Percentiles rank a stretch among this genome's conserved stretches.
These are phyloP conservation scores for Globisporangium nodosum DNA, from an alignment of 352 stramenopile species.

Conservation along the genomic window DNA sequence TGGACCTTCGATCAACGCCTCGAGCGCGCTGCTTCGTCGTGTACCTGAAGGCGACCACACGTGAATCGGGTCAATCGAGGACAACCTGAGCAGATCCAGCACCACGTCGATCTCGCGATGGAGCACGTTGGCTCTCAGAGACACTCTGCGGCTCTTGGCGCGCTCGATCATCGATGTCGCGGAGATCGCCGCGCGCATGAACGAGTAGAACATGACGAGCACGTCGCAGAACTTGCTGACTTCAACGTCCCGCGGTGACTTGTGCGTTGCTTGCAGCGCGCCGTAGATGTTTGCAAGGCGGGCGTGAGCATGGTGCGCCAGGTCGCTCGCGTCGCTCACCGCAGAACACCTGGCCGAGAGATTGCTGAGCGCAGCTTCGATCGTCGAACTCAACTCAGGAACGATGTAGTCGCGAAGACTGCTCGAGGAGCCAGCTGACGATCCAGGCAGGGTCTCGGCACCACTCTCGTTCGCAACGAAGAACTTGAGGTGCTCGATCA, in stretches of 20 bases:
- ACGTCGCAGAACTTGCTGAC: neutral
- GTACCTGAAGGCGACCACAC: neutral
- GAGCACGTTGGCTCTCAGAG: neutral
- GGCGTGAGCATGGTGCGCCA: neutral
- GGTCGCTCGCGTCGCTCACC: neutral
- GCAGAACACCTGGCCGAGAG: neutral
- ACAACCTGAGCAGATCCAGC: neutral
- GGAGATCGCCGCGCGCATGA: neutral
- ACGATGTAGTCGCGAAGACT: slow-evolving; percentile 1
- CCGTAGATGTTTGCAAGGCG: slow-evolving; percentile 2
- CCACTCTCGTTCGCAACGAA: slow-evolving; percentile 1
- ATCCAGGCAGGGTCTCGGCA: neutral
- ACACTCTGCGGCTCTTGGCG: slow-evolving; percentile 1
- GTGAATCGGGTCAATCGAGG: neutral
- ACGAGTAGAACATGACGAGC: neutral
- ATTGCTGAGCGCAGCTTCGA: neutral
- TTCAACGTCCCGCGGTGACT: neutral
- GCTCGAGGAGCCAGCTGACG: neutral
- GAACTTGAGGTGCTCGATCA: slow-evolving; percentile 5
- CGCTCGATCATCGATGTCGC: neutral
- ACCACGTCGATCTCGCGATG: neutral
- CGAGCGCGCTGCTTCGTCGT: neutral
- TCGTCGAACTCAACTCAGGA: neutral
- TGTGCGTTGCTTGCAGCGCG: neutral
- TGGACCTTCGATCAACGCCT: neutral